These are phyloP conservation scores for Phaeosphaeriaceae sp. DNA, from an alignment of 2,329 filamentous ascomycete species.

Conservation along the genomic window DNA sequence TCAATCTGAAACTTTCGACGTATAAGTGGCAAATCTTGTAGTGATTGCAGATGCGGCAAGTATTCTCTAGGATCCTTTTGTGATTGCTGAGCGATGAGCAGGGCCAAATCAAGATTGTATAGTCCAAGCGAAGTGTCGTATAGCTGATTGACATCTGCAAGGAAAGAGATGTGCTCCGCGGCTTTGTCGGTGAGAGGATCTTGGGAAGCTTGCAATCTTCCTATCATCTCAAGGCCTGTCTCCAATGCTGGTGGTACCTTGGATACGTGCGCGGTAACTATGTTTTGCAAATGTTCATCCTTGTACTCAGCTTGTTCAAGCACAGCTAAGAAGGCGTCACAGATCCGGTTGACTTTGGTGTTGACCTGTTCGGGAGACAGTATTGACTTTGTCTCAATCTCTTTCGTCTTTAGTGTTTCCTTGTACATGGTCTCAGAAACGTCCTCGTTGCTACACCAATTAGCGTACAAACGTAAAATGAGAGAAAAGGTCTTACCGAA, in stretches of 20 bases:
- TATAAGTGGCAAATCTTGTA: constrained; percentile 76
- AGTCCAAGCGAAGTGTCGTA: constrained; percentile 90
- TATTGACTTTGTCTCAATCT: constrained; percentile 24
- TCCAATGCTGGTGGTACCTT: constrained; percentile 90
- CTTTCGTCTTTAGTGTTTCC: constrained; percentile 71
- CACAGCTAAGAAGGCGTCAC: constrained; percentile 79
- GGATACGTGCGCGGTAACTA: constrained; percentile 93
- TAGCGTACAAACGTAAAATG: constrained; percentile 7
- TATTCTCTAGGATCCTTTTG: constrained; percentile 97
- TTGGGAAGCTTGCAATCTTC: constrained; percentile 67
- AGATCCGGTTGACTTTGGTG: constrained; percentile 85
- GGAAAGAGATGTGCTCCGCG: constrained; percentile 96
- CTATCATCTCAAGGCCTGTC: constrained; percentile 81
- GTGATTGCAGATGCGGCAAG: constrained; percentile 87
- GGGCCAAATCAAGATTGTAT: constrained; percentile 88
- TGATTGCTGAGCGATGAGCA: constrained; percentile 92
- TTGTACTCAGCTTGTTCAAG: constrained; percentile 64
- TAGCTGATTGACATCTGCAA: constrained; percentile 89
- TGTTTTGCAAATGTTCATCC: constrained; percentile 79
- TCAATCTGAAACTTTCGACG: constrained; percentile 86
- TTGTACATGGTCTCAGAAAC: constrained; percentile 93
- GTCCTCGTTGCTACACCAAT: constrained; percentile 74
- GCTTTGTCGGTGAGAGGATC: constrained; percentile 77
- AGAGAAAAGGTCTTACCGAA: constrained; percentile 64
- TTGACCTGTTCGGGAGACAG: constrained; percentile 28